Evolutionary conservation across 2,329 filamentous ascomycete genomes (phyloP), one percentile per base, ranked within the genome.

Genomic region (Diaporthe sp.): DNA sequence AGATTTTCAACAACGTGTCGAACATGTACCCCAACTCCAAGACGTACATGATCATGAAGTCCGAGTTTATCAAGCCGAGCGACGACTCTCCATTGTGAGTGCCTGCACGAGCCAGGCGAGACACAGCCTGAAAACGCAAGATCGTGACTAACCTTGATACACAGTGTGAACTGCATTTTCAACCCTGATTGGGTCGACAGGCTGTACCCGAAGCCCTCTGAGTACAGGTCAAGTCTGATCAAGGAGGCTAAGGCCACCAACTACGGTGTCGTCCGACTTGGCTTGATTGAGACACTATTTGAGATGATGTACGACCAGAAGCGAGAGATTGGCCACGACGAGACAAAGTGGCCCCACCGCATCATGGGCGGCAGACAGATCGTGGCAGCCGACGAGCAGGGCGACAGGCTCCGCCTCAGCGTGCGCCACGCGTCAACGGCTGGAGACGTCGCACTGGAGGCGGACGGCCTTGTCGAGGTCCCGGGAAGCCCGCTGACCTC

Each of bases 81-180:
- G 96, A 99, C 82, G 97, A 98, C 83, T 98, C 95, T 72, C 97
- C 96, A 25, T 98, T 98, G 94, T 96, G 87, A 87, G 94, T 89
- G 46, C 77, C 42, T 37, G 55, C 49, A 7, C 15, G 25, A 49
- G 58, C 25, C 55, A 2, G 44, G 42, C 2, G 10, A 1, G 46
- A 12, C 3, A 2, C 51, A 37, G 37, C 13, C 17, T 12, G n/a
- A 22, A 12, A 8, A 31, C 22, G 7, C 17, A 51, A 34, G 39
- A 44, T 34, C 28, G 25, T 51, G 49, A 31, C 73, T 73, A 34
- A 34, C 25, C 25, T 49, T 1, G 28, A 4, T 73, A n/a, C 49
- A n/a, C 78, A 96, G 94, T 80, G 95, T 98, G 80, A 98, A 98
- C 84, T 95, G 97, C 81, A 94, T 98, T 82, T 98, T 98, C 88